Conservation (phyloP, 2,329 filamentous ascomycete species). For the Botrytis fabae region DNA sequence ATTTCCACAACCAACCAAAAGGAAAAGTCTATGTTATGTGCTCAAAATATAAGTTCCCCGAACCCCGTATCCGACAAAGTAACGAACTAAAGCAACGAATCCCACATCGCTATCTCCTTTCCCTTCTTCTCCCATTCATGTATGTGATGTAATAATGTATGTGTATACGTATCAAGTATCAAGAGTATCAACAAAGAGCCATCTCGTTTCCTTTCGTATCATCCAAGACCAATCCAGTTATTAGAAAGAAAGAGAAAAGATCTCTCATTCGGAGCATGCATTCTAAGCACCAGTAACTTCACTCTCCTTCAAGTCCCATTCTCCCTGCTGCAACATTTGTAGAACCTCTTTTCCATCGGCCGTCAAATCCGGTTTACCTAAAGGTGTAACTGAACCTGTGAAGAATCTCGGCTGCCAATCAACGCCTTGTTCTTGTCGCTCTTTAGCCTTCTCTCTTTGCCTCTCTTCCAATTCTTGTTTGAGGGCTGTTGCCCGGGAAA, state of each 20-base stretch:
- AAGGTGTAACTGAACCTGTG: conserved; percentile 57
- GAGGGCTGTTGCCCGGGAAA: conserved; percentile 75
- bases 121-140: neutral
- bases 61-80: neutral
- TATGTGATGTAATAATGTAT: conserved; percentile 2
- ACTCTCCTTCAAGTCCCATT: conserved; percentile 39
- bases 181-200: neutral
- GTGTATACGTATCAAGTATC: conserved; percentile 15
- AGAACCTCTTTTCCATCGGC: conserved; percentile 60
- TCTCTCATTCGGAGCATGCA: neutral
- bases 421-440: conserved; percentile 68
- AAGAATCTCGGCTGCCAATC: conserved; percentile 91
- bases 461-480: conserved; percentile 92
- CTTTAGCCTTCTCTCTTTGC: conserved; percentile 80
- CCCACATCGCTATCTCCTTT: neutral
- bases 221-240: conserved; percentile 1
- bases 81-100: neutral
- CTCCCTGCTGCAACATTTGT: conserved; percentile 53
- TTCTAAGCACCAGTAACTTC: conserved; percentile 21
- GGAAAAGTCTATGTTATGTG: neutral
- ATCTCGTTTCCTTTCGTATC: neutral
- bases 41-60: neutral
- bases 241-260: neutral
- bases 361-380: conserved; percentile 63
- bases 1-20: neutral